Evolutionary conservation across 75 land plant genomes (phyloP).

Genomic region (Larix kaempferi): DNA sequence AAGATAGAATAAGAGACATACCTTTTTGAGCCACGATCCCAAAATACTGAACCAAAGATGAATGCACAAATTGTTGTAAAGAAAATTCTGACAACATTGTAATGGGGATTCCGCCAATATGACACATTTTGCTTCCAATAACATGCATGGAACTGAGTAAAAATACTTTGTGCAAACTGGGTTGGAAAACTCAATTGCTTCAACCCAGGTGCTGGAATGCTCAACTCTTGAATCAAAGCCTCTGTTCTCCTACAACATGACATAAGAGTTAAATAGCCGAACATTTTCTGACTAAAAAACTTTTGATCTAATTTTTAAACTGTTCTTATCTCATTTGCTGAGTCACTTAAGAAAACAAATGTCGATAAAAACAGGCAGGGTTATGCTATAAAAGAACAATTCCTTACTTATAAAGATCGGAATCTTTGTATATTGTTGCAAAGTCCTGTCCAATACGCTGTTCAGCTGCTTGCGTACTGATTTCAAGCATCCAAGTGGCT

Average conservation of each 20-base stretch:
- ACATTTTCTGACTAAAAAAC: slow-evolving; percentile 5
- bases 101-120: slow-evolving; percentile 74
- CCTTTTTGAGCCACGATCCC: slow-evolving; percentile 67
- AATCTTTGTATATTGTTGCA: slow-evolving; percentile 17
- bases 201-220: slow-evolving; percentile 52
- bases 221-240: slow-evolving; percentile 36
- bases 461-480: slow-evolving; percentile 58
- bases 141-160: slow-evolving; percentile 43
- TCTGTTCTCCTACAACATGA: slow-evolving; percentile 43
- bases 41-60: slow-evolving; percentile 63
- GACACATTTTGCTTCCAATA: slow-evolving; percentile 64
- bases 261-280: background rate
- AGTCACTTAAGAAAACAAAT: background rate
- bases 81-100: slow-evolving; percentile 57
- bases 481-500: slow-evolving; percentile 93
- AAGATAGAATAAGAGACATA: slow-evolving; percentile 10
- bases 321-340: too few relatives aligned
- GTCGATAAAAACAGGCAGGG: background rate
- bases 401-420: slow-evolving; percentile 19
- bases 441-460: slow-evolving; percentile 43
- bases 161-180: slow-evolving; percentile 32
- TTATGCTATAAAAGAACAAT: slow-evolving; percentile 25
- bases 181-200: slow-evolving; percentile 41
- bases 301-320: background rate
- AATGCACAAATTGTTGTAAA: slow-evolving; percentile 47